These are phyloP conservation scores for Arthrinium phaeospermum DNA, from an alignment of 2,329 filamentous ascomycete genomes.

Conservation along the genomic window DNA sequence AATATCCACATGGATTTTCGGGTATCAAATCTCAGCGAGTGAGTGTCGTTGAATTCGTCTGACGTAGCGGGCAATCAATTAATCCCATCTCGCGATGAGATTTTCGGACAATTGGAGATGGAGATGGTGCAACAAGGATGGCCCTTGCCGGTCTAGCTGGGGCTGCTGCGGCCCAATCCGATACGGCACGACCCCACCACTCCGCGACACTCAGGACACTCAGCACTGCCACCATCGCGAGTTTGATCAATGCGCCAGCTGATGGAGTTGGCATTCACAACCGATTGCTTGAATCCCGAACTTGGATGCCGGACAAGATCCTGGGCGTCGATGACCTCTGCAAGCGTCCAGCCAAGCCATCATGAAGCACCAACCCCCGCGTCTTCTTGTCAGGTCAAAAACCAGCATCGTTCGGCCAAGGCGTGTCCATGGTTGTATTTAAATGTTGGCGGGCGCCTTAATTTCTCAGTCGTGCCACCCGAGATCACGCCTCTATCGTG, in stretches of 20 bases:
- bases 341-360: not conserved
- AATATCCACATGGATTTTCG: not conserved
- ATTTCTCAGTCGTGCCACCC: not conserved
- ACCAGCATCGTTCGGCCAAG: not conserved
- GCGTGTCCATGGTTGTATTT: not conserved
- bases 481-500: not conserved
- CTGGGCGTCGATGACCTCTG: not conserved
- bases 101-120: not conserved
- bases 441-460: not conserved
- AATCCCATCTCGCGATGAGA: not conserved
- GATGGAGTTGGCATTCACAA: not conserved
- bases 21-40: not conserved
- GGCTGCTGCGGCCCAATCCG: constrained; percentile 4
- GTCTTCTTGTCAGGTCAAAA: not conserved
- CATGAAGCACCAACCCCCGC: not conserved
- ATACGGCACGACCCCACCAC: not conserved
- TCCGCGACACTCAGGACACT: not conserved
- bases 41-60: not conserved
- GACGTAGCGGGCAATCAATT: not conserved
- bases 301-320: not conserved
- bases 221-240: constrained; percentile 13
- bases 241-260: constrained; percentile 7
- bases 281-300: not conserved
- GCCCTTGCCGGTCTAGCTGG: not conserved
- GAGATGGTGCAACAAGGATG: not conserved